Conservation (phyloP, 2,329 filamentous ascomycete species). For the Zarea fungicola region DNA sequence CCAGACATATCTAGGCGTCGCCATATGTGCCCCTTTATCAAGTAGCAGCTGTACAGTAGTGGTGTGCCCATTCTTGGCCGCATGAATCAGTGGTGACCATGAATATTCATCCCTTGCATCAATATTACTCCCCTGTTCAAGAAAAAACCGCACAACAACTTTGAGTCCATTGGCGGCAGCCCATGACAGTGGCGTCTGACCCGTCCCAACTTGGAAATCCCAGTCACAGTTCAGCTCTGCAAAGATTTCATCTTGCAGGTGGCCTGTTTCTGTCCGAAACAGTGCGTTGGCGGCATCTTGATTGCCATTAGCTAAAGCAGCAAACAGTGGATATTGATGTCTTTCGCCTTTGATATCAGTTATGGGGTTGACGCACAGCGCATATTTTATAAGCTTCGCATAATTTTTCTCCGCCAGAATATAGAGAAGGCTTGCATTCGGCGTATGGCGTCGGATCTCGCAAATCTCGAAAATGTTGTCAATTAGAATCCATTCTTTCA, state of each 20-base stretch:
- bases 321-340: neutral
- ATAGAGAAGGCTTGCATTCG: conserved; percentile 11
- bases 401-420: conserved; percentile 4
- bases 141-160: neutral
- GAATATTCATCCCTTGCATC: rapidly evolving
- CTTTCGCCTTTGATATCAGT: neutral
- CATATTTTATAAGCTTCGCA: neutral
- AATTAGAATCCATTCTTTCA: neutral
- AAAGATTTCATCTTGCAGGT: neutral
- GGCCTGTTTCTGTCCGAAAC: neutral
- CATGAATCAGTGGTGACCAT: neutral
- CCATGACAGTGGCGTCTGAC: neutral
- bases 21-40: neutral
- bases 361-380: neutral
- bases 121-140: neutral
- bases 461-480: conserved; percentile 6
- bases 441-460: neutral
- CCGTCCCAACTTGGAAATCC: too few relatives aligned
- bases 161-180: neutral
- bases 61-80: neutral
- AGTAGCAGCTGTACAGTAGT: neutral
- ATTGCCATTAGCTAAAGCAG: neutral
- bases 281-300: neutral
- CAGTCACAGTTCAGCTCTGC: neutral
- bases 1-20: too few relatives aligned